phyloP scores from a whole-genome alignment of 1,284 basidiomycete genomes.

The Agaricales sp. region DNA sequence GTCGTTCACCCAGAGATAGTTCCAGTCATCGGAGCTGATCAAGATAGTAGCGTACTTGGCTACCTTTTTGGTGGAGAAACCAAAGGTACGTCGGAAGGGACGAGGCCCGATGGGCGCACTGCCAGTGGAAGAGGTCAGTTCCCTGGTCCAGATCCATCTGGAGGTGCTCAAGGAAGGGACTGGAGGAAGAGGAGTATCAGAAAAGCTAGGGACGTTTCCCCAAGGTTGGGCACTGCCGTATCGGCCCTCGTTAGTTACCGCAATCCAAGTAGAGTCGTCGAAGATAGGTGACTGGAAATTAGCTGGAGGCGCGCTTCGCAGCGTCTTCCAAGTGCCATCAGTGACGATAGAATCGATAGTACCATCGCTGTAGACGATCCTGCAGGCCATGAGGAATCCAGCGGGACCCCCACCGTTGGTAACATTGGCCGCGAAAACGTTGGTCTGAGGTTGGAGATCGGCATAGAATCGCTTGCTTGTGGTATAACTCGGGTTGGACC shows the following conservation, averaged over 20 bases:
- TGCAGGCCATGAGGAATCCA: not conserved
- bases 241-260: not conserved
- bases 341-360: not conserved
- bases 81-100: not conserved
- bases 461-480: not conserved
- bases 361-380: not conserved
- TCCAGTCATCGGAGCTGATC: not conserved
- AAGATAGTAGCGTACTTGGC: not conserved
- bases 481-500: not conserved
- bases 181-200: not conserved
- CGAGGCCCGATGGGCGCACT: not conserved
- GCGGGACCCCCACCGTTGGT: not conserved
- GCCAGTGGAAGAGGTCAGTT: no score
- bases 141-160: not conserved
- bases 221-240: not conserved
- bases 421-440: not conserved
- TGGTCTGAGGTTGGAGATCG: not conserved
- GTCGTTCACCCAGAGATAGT: not conserved
- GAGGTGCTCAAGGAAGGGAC: not conserved
- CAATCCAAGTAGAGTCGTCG: not conserved
- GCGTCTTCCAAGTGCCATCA: not conserved
- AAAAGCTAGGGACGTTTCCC: not conserved
- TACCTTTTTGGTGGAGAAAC: not conserved
- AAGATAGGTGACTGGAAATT: not conserved
- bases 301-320: not conserved